phyloP scores from a whole-genome alignment of 139 green algal genomes.

The Tetraselmis striata region DNA sequence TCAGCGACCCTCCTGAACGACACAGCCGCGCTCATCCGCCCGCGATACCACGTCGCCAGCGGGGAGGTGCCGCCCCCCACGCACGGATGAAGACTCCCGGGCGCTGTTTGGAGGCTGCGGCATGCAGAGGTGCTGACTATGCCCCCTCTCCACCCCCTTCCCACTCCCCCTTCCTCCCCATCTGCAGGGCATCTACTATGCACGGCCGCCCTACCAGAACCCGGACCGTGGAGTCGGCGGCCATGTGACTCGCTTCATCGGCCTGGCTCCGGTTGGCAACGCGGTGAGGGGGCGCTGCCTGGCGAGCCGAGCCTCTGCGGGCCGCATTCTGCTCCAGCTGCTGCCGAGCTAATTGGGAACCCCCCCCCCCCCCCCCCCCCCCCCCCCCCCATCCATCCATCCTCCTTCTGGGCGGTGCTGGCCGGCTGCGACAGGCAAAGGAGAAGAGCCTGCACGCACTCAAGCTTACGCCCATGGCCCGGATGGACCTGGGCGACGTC shows the following conservation, averaged over 20 bases:
- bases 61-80: background rate
- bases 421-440: too few relatives aligned
- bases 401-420: too few relatives aligned
- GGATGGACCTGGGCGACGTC: slow-evolving; percentile 54
- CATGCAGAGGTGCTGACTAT: too few relatives aligned
- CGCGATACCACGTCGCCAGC: slow-evolving; percentile 62
- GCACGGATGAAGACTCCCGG: background rate
- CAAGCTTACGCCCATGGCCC: slow-evolving; percentile 47
- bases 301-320: too few relatives aligned
- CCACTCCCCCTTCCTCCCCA: too few relatives aligned
- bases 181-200: slow-evolving; percentile 48
- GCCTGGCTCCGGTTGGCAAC: slow-evolving; percentile 55
- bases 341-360: too few relatives aligned
- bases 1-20: background rate
- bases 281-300: too few relatives aligned
- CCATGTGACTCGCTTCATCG: slow-evolving; percentile 82
- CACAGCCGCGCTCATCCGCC: slow-evolving; percentile 34
- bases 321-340: too few relatives aligned
- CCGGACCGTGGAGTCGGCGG: slow-evolving; percentile 60
- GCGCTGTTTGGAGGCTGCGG: too few relatives aligned
- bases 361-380: too few relatives aligned
- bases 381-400: too few relatives aligned
- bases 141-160: too few relatives aligned
- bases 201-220: slow-evolving; percentile 76
- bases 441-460: slow-evolving; percentile 81